A percentile compares a stretch with the other conserved stretches of the same genome.
These are phyloP conservation scores for Gilbertella persicaria DNA, from an alignment of 371 early-diverging fungal species.

Conservation along the genomic window DNA sequence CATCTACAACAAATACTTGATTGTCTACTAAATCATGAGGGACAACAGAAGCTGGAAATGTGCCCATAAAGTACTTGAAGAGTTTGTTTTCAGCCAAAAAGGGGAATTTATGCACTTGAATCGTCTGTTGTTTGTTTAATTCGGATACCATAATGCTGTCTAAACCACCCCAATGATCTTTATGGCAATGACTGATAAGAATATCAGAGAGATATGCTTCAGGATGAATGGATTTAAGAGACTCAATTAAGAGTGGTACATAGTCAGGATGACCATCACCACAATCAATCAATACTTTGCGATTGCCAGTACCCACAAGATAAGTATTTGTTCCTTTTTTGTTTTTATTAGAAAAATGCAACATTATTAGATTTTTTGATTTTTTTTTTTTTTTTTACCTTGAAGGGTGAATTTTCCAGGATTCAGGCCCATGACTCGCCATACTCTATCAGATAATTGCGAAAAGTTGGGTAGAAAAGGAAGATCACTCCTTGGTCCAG, in stretches of 20 bases:
- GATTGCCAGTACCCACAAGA: conserved; percentile 69
- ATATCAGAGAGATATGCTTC: conserved; percentile 60
- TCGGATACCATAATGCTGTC: conserved; percentile 42
- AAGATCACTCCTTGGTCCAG: conserved; percentile 13
- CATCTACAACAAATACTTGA: conserved; percentile 54
- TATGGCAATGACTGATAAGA: conserved; percentile 81
- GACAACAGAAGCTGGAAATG: conserved; percentile 26
- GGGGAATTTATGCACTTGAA: conserved; percentile 36
- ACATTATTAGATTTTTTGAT: not conserved
- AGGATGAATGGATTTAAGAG: conserved; percentile 37
- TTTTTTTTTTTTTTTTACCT: conserved; percentile 41
- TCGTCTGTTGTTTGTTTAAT: conserved; percentile 11
- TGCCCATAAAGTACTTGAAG: conserved; percentile 16
- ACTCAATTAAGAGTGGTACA: conserved; percentile 43
- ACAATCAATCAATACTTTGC: conserved; percentile 73
- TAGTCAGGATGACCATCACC: conserved; percentile 76
- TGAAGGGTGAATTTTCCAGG: conserved; percentile 80
- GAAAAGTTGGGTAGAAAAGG: conserved; percentile 43
- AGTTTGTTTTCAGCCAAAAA: conserved; percentile 4
- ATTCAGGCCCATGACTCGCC: conserved; percentile 73
- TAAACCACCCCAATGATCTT: conserved; percentile 82
- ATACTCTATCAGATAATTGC: conserved; percentile 52
- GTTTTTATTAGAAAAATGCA: not conserved
- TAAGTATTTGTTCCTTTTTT: conserved; percentile 78
- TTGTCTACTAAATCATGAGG: conserved; percentile 38